phyloP scores from a whole-genome alignment of 2,329 filamentous ascomycete species.

The Xylaria sp. region DNA sequence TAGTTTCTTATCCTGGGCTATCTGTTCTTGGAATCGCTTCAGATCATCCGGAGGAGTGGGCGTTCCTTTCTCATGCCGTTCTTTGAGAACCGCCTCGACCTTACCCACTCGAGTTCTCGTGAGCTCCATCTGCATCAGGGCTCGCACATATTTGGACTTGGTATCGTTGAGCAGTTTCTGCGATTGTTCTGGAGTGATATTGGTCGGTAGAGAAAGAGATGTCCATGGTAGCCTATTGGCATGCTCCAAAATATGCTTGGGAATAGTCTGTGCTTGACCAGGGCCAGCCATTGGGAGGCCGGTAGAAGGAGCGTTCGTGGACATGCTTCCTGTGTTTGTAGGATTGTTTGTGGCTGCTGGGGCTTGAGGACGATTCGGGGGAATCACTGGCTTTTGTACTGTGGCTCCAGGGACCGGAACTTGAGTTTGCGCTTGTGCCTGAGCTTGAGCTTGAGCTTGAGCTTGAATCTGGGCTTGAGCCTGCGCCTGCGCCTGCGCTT shows the following conservation, averaged over 20 bases:
- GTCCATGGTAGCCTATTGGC: constrained; percentile 45
- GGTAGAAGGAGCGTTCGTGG: constrained; percentile 23
- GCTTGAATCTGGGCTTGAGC: constrained; percentile 20
- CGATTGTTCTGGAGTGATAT: constrained; percentile 39
- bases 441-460: constrained; percentile 12
- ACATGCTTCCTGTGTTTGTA: constrained; percentile 17
- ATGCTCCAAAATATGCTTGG: constrained; percentile 45
- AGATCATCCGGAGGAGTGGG: constrained; percentile 41
- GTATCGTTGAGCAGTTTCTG: constrained; percentile 40
- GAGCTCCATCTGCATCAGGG: constrained; percentile 46
- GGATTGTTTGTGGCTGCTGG: constrained; percentile 18
- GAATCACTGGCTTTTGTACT: constrained; percentile 37
- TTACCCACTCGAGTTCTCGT: constrained; percentile 37
- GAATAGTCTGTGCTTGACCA: constrained; percentile 27
- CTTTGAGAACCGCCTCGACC: constrained; percentile 44
- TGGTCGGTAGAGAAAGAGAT: constrained; percentile 33
- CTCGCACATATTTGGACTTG: constrained; percentile 42
- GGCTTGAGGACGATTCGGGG: constrained; percentile 38
- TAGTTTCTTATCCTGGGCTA: constrained; percentile 36
- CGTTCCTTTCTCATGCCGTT: constrained; percentile 43
- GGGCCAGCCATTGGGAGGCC: constrained; percentile 2
- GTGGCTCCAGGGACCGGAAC: constrained; percentile 41
- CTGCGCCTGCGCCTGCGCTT: constrained; percentile 41
- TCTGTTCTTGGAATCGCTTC: constrained; percentile 42
- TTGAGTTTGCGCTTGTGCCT: constrained; percentile 34